These are phyloP conservation scores for Neonectria sp. DNA, from an alignment of 2,329 filamentous ascomycete species.

Conservation along the genomic window DNA sequence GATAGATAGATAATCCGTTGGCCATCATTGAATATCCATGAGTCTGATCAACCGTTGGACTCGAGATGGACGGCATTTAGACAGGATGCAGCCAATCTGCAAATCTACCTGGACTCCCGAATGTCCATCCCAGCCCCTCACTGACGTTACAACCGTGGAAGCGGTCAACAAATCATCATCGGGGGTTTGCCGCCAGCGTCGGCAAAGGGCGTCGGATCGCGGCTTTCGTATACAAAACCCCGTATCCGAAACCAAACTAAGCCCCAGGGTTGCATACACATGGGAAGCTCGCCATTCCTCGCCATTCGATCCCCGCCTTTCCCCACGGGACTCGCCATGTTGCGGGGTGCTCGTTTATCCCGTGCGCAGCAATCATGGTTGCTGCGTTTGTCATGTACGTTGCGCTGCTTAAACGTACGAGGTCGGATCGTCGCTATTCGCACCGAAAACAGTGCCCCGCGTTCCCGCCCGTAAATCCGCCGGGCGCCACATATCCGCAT, in stretches of 20 bases:
- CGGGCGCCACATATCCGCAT: slow-evolving; percentile 17
- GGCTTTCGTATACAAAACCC: slow-evolving; percentile 6
- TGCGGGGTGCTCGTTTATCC: slow-evolving; percentile 21
- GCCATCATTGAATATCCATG: no score
- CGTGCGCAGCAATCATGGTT: neutral
- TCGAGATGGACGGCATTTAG: no score
- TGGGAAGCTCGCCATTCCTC: neutral
- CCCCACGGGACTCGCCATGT: slow-evolving; percentile 23
- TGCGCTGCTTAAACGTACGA: neutral
- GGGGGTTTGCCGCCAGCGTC: slow-evolving; percentile 17
- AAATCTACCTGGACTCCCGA: neutral
- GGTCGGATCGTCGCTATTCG: slow-evolving; percentile 22
- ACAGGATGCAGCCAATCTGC: no score
- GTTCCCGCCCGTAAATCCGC: slow-evolving; percentile 18
- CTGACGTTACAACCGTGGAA: neutral
- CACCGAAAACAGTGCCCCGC: slow-evolving; percentile 5
- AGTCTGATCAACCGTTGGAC: no score
- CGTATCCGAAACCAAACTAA: slow-evolving; percentile 15
- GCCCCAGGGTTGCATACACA: neutral
- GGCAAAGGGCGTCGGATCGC: slow-evolving; percentile 9
- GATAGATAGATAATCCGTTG: no score
- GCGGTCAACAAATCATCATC: neutral
- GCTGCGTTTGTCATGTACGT: slow-evolving; percentile 21
- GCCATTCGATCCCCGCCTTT: slow-evolving; percentile 14
- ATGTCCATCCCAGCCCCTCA: neutral